phyloP scores from a whole-genome alignment of 345 rosid genomes.

The Eutrema heterophyllum region DNA sequence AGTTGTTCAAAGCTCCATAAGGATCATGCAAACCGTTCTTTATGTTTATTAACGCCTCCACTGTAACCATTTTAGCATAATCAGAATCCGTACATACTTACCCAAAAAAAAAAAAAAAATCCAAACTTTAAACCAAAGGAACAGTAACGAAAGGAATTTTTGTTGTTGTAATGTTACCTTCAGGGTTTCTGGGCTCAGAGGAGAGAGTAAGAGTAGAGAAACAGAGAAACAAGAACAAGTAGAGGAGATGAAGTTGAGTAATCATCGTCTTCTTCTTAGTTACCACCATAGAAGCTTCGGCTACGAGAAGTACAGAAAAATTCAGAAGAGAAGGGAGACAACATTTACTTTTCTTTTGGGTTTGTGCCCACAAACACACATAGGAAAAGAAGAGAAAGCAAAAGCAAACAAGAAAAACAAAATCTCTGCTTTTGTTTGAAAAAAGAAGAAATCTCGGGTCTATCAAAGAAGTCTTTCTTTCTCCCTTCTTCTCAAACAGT shows the following conservation, averaged over 20 bases:
- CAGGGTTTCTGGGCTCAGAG: conserved; percentile 83
- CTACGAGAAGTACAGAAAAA: not conserved
- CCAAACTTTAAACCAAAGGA: not conserved
- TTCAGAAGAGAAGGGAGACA: conserved; percentile 18
- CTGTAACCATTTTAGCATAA: conserved; percentile 27
- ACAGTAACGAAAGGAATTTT: not conserved
- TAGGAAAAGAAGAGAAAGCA: conserved; percentile 33
- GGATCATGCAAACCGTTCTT: conserved; percentile 62
- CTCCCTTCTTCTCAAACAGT: conserved; percentile 10
- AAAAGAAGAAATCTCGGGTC: conserved; percentile 9
- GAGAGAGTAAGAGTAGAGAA: conserved; percentile 35
- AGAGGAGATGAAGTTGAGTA: conserved; percentile 23
- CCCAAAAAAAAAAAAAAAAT: not conserved
- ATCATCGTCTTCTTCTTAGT: not conserved
- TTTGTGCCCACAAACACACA: conserved; percentile 24
- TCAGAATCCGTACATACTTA: not conserved
- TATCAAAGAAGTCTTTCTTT: conserved; percentile 9
- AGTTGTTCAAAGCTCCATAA: conserved; percentile 76
- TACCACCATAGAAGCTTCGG: conserved; percentile 2
- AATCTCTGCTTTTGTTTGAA: not conserved
- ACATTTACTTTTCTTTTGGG: conserved; percentile 1
- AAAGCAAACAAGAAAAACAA: conserved; percentile 8
- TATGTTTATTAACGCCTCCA: conserved; percentile 75
- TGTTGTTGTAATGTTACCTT: conserved; percentile 44
- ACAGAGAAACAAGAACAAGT: conserved; percentile 29